A percentile compares a stretch with the other conserved stretches of the same genome.
Evolutionary conservation across 805 yeast genomes (phyloP).

Genomic region (Candida manassasensis): DNA sequence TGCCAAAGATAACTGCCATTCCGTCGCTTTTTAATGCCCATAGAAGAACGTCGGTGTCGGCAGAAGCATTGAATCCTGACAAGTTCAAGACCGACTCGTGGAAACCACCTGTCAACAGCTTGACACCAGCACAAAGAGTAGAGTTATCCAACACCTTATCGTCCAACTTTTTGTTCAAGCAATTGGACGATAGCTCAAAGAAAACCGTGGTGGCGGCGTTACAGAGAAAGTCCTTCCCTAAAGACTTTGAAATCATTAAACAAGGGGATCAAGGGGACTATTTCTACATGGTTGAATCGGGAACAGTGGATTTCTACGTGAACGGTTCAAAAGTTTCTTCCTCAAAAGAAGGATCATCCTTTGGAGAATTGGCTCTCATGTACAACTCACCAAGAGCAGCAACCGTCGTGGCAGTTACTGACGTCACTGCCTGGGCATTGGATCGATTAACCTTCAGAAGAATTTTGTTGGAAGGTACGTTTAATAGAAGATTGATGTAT

Average conservation of each 20-base stretch:
- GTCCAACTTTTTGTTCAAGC: conserved; percentile 79
- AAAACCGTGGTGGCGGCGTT: conserved; percentile 80
- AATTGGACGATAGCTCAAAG: conserved; percentile 73
- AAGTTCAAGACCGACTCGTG: conserved; percentile 62
- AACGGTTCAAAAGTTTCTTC: conserved; percentile 66
- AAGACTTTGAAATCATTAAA: conserved; percentile 63
- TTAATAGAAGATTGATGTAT: conserved; percentile 84
- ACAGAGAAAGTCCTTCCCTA: conserved; percentile 59
- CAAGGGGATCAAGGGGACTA: conserved; percentile 96
- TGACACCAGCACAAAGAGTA: conserved; percentile 56
- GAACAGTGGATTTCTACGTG: conserved; percentile 76
- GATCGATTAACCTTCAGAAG: conserved; percentile 91
- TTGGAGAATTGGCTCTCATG: conserved; percentile 97
- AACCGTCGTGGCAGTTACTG: conserved; percentile 74
- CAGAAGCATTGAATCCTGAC: conserved; percentile 79
- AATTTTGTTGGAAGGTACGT: conserved; percentile 84
- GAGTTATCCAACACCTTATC: conserved; percentile 69
- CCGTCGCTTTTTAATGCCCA: conserved; percentile 68
- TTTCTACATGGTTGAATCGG: conserved; percentile 81
- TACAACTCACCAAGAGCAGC: conserved; percentile 98
- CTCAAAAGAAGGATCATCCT: conserved; percentile 82
- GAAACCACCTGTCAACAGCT: conserved; percentile 67
- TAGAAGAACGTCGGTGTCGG: conserved; percentile 86
- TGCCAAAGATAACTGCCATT: conserved; percentile 23
- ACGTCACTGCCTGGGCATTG: conserved; percentile 76